Evolutionary conservation across 805 yeast genomes (phyloP).

Genomic region (Zygoascus ofunaensis): DNA sequence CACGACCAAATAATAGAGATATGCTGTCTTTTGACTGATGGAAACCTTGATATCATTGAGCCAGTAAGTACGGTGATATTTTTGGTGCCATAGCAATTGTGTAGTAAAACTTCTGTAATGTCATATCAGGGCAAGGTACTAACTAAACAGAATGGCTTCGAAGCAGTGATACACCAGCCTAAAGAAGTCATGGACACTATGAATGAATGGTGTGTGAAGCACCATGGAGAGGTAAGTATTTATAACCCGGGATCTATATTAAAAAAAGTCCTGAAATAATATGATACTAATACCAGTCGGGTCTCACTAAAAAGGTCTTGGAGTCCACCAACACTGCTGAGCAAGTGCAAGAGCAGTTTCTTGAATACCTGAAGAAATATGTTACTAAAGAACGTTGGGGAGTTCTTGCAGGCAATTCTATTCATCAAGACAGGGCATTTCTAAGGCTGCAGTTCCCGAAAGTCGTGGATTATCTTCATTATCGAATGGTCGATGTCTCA

Average conservation of each 20-base stretch:
- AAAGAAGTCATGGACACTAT: conserved; percentile 53
- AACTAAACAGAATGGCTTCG: conserved; percentile 46
- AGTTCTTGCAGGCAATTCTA: conserved; percentile 80
- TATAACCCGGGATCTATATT: neutral
- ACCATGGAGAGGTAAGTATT: conserved; percentile 52
- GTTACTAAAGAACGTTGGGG: conserved; percentile 50
- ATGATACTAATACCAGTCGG: conserved; percentile 35
- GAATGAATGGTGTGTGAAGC: conserved; percentile 82
- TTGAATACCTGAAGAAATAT: conserved; percentile 48
- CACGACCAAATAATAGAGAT: conserved; percentile 85
- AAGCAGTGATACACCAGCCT: conserved; percentile 68
- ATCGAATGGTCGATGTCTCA: conserved; percentile 87
- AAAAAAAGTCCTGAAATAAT: conserved; percentile 1
- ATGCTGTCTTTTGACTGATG: conserved; percentile 85
- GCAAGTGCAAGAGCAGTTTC: conserved; percentile 57
- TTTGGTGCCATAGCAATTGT: neutral
- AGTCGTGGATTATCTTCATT: conserved; percentile 47
- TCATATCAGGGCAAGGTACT: conserved; percentile 3
- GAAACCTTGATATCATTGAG: conserved; percentile 61
- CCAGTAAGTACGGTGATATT: conserved; percentile 24
- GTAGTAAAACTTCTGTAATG: neutral
- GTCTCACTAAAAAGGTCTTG: conserved; percentile 65
- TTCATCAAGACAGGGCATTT: conserved; percentile 85
- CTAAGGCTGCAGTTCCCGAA: conserved; percentile 76
- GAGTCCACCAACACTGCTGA: conserved; percentile 43